A percentile compares a stretch with the other conserved stretches of the same genome.
These are phyloP conservation scores for Acanthamoeba royreba DNA, from an alignment of 208 protist genomes.

Conservation along the genomic window DNA sequence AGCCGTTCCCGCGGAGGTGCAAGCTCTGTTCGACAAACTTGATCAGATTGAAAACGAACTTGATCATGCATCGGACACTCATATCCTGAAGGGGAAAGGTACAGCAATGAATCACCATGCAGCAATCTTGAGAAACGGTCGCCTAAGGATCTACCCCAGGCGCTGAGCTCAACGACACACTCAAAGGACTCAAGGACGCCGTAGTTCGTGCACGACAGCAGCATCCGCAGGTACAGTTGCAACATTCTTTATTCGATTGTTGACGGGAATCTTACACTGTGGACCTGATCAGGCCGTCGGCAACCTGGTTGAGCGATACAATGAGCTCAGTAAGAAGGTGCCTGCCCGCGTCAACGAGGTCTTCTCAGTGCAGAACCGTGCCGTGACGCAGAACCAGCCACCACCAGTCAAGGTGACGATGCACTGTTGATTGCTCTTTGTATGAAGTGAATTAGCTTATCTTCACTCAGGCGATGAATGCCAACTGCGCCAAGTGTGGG, in stretches of 20 bases:
- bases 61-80: not conserved
- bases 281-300: not conserved
- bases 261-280: too few species aligned
- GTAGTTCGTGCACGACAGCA: not conserved
- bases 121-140: not conserved
- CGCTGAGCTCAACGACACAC: not conserved
- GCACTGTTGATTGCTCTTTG: not conserved
- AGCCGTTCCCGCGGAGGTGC: not conserved
- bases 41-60: not conserved
- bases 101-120: not conserved
- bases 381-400: not conserved
- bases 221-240: not conserved
- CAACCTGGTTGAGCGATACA: not conserved
- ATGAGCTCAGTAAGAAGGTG: not conserved
- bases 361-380: not conserved
- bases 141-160: not conserved
- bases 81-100: not conserved
- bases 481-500: conserved; percentile 30
- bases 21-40: not conserved
- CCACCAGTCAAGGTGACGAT: not conserved
- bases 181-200: not conserved
- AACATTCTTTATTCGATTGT: not conserved
- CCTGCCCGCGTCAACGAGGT: conserved; percentile 15
- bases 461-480: not conserved
- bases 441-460: not conserved